Base-by-base conservation (phyloP, 2,329 filamentous ascomycete species). In the Nakataea oryzae region DNA sequence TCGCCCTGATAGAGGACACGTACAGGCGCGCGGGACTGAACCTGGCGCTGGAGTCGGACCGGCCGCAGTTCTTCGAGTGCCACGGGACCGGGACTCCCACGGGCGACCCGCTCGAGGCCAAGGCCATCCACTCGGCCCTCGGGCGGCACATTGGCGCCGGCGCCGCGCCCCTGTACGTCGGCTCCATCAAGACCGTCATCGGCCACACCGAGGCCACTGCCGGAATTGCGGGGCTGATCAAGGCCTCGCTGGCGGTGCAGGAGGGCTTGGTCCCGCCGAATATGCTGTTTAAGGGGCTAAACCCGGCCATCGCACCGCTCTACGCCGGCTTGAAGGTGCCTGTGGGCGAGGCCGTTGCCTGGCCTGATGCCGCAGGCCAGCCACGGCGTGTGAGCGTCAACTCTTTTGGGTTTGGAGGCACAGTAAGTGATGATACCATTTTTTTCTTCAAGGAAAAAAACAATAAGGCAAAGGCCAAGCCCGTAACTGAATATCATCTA, bases 91-190 rank as follows among this genome's bases (percentile, higher is more conserved):
- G 76, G 3, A 80, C 78, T 3, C 65, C 66, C 12, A 70, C 72
- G 1, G 78, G 78, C 11, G 77, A 80, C 62, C 74, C 75, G 0
- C 67, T 71, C 26, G 78, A 80, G 63, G 73, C 74, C 30, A 66
- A 67, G n/a, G 77, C 75, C 17, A 71, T 79, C n/a, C 47, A 62
- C 1, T 64, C 60, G 34, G 62, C 66, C 28, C 24, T 50, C 8
- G 13, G 34, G 17, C 27, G 12, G 14, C 30, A 27, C 7, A 21
- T 28, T 2, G 21, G 27, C 24, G 66, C 64, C 17, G 54, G 54
- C 6, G 63, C 67, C 54, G 66, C 67, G 5, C 68, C 68, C 3
- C 63, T 73, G 24, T 70, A 64, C 54, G 69, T 67, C 21, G 66
- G 65, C 7, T 65, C 65, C 13, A 64, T 71, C 32, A 73, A 73